Percentiles rank a stretch among this genome's conserved stretches.
Evolutionary conservation across 75 land plant genomes (phyloP).

Genomic region (Sequoia sempervirens): DNA sequence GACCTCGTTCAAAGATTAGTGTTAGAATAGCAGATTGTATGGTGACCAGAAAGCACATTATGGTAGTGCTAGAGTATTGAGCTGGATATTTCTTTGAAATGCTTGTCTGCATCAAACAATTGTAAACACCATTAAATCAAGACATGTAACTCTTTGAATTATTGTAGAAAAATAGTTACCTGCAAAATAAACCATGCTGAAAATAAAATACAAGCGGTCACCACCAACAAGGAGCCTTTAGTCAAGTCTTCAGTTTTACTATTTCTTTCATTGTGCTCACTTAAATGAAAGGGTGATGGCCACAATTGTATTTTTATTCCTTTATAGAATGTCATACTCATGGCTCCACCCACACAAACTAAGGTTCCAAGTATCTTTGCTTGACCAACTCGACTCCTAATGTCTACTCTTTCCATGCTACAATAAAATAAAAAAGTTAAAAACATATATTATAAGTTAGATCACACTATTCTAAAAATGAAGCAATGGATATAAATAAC

Average conservation of each 20-base stretch:
- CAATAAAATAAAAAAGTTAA: background rate
- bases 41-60: constrained; percentile 56
- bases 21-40: constrained; percentile 44
- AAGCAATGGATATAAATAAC: too few species aligned
- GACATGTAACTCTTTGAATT: background rate
- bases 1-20: constrained; percentile 20
- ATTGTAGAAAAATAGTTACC: constrained; percentile 18
- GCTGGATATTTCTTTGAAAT: constrained; percentile 47
- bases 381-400: too few species aligned
- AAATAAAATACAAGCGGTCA: constrained; percentile 55
- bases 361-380: too few species aligned
- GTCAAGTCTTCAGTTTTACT: constrained; percentile 12
- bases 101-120: constrained; percentile 25
- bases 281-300: background rate
- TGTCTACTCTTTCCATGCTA: constrained; percentile 22
- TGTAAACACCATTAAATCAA: background rate
- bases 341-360: too few species aligned
- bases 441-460: too few species aligned
- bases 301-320: background rate
- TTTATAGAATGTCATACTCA: too few species aligned
- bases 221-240: constrained; percentile 45
- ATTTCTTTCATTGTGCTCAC: too few species aligned
- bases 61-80: background rate
- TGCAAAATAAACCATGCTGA: constrained; percentile 67
- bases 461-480: too few species aligned